Evolutionary conservation across 257 asterid genomes (phyloP).

Genomic region (Galeopsis tetrahit): DNA sequence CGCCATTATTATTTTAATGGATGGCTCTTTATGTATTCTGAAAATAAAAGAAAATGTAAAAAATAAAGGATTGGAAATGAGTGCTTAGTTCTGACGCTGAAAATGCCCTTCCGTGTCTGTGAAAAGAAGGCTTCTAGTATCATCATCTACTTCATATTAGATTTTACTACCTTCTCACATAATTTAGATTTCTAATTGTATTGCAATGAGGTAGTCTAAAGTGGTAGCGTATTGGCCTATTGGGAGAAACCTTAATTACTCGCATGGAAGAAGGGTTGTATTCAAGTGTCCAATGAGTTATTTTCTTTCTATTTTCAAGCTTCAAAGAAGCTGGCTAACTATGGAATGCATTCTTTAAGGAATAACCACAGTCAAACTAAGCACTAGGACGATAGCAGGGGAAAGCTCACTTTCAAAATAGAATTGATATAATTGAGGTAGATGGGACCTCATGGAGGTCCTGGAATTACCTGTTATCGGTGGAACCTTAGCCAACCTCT

Average conservation of each 20-base stretch:
- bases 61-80: background rate
- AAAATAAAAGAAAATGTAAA: background rate
- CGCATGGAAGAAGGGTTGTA: background rate
- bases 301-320: background rate
- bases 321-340: constrained; percentile 12
- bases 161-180: background rate
- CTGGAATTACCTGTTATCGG: background rate
- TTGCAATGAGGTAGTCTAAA: background rate
- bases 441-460: background rate
- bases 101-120: background rate
- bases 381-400: background rate
- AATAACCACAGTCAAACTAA: background rate
- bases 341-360: background rate
- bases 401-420: background rate
- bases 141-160: background rate
- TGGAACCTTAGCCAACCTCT: background rate
- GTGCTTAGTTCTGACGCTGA: background rate
- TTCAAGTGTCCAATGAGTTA: background rate
- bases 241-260: constrained; percentile 14
- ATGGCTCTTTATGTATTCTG: background rate
- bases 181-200: background rate
- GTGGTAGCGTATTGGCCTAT: background rate
- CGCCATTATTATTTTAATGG: background rate
- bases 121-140: background rate
- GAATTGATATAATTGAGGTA: constrained; percentile 2